Conservation (phyloP, 441 rosid genomes). For the Flueggea neowawraea region DNA sequence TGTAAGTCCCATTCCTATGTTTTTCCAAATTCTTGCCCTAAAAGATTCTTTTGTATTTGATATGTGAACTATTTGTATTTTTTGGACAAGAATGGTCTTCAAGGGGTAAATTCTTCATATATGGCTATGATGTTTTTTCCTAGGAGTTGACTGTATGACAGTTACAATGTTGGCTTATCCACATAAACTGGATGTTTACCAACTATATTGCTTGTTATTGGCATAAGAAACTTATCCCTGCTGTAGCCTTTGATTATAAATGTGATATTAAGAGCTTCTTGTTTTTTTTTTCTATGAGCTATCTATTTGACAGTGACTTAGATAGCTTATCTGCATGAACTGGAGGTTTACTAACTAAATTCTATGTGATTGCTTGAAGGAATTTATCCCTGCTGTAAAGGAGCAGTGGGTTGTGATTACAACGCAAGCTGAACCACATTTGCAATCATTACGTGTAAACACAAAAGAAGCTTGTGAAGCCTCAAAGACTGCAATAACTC, state of each 20-base stretch:
- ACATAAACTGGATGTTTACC: too few relatives aligned
- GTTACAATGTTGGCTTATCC: too few relatives aligned
- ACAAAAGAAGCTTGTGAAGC: conserved; percentile 59
- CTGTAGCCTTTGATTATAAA: too few relatives aligned
- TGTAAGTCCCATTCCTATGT: conserved; percentile 37
- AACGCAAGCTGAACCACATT: conserved; percentile 66
- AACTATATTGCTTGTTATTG: too few relatives aligned
- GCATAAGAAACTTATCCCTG: too few relatives aligned
- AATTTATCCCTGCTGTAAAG: conserved; percentile 69
- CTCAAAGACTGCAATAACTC: conserved; percentile 61
- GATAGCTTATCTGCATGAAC: not conserved
- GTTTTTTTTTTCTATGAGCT: not conserved
- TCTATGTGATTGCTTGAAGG: conserved; percentile 41
- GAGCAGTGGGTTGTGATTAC: conserved; percentile 51
- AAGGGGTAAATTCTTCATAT: too few relatives aligned
- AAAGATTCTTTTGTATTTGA: too few relatives aligned
- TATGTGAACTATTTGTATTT: too few relatives aligned
- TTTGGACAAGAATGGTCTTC: too few relatives aligned
- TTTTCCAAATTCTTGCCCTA: not conserved
- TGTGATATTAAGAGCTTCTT: not conserved
- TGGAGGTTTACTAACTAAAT: conserved; percentile 11
- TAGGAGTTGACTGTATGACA: too few relatives aligned
- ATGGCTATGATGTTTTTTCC: too few relatives aligned
- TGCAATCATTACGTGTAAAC: conserved; percentile 55
- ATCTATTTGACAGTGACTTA: not conserved